Percentiles rank a stretch among this genome's conserved stretches.
Conservation (phyloP, 1,139 yeast species). For the Suhomyces coccinellae region DNA sequence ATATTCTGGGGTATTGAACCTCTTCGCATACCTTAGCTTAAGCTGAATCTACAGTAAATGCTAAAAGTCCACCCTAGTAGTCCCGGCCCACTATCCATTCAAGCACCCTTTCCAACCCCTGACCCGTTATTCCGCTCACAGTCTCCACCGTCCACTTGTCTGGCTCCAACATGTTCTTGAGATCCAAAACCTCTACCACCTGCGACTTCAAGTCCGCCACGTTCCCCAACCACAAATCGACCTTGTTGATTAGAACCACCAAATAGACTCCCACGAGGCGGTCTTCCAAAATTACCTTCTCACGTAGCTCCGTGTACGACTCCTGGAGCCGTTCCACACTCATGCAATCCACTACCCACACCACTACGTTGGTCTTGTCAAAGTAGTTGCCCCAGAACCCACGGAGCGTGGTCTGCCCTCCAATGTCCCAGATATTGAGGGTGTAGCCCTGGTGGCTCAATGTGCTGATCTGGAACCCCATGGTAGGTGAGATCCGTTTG, state of each 20-base stretch:
- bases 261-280: slow-evolving; percentile 67
- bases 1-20: no score
- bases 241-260: slow-evolving; percentile 56
- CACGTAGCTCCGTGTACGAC: slow-evolving; percentile 61
- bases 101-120: slow-evolving; percentile 45
- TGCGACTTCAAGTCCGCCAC: slow-evolving; percentile 20
- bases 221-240: slow-evolving; percentile 37
- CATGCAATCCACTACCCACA: slow-evolving; percentile 91
- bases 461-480: slow-evolving; percentile 55
- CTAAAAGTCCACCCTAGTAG: slow-evolving; percentile 3
- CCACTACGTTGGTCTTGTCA: slow-evolving; percentile 75
- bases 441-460: slow-evolving; percentile 30
- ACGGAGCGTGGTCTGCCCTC: slow-evolving; percentile 78
- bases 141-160: slow-evolving; percentile 40
- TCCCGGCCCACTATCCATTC: slow-evolving; percentile 44
- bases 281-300: slow-evolving; percentile 63
- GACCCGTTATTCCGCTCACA: slow-evolving; percentile 62
- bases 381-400: slow-evolving; percentile 91
- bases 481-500: slow-evolving; percentile 46
- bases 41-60: no score
- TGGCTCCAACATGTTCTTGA: slow-evolving; percentile 23
- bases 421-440: slow-evolving; percentile 76
- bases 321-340: slow-evolving; percentile 63
- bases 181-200: slow-evolving; percentile 25
- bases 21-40: no score